Base-by-base conservation (phyloP, 257 asterid species). In the Coffea eugenioides region DNA sequence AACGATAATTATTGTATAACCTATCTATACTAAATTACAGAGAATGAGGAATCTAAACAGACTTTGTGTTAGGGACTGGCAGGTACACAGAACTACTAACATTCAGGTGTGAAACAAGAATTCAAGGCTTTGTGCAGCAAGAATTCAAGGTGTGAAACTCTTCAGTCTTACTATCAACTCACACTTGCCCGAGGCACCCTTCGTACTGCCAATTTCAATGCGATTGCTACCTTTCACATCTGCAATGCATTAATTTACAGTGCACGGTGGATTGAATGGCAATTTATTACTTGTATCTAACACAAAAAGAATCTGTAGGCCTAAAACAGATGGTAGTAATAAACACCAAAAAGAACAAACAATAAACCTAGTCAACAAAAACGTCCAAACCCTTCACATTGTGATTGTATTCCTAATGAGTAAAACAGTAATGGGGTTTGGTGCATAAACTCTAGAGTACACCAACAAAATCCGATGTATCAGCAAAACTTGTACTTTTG, bases 351-450 rank as follows among this genome's bases (percentile, higher is more conserved):
- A 73, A 5, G 0, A 46, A 9, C 46, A 5, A 48, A 48, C 51
- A 27, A 16, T 48, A 27, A 67, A 6, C 48, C 69, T 16, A 7
- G 82, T 83, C 83, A 83, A 77, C 71, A 69, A 74, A 59, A 83
- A 23, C 68, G 72, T 45, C 80, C 65, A 65, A 76, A 64, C 73
- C 71, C 23, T 80, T 73, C 75, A 73, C 69, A 73, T 76, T 6
- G 21, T 20, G 16, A 41, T 18, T 39, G 43, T 39, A 4, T 39
- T 1, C 43, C 43, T 39, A 39, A 39, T 39, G 43, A 39, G 43
- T 39, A 39, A 39, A 39, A 39, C 4, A 39, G 43, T 2, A 39
- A 39, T 39, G 43, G 43, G 2, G 2, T 39, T 39, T 15, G 25
- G 20, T 57, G 7, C 20, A 16, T 5, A 18, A 4, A 57, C 6